Percentiles rank a stretch among this genome's conserved stretches.
These are phyloP conservation scores for Castanea sativa DNA, from an alignment of 306 rosid genomes.

Conservation along the genomic window DNA sequence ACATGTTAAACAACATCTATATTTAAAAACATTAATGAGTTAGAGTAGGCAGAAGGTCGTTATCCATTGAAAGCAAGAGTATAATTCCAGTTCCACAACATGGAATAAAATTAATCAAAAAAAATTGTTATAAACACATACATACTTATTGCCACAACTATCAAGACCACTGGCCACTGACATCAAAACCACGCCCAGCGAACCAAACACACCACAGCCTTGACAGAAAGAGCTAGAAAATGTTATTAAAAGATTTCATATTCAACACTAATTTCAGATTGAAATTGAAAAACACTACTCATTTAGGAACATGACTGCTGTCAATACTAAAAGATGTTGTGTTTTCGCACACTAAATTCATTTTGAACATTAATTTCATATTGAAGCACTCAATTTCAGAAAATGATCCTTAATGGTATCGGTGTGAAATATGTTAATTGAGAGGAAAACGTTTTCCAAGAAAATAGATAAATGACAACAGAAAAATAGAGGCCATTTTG, in stretches of 20 bases:
- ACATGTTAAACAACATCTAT: too few species aligned
- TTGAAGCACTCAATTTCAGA: conserved; percentile 4
- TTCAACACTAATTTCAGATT: conserved; percentile 15
- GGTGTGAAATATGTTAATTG: neutral
- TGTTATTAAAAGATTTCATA: neutral
- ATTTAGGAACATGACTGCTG: conserved; percentile 1
- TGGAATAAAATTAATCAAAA: neutral
- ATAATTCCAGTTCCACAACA: neutral
- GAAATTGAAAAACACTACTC: neutral
- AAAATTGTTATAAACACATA: neutral
- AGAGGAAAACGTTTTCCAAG: too few species aligned
- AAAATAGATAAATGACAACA: too few species aligned
- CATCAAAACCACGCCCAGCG: neutral
- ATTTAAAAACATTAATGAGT: neutral
- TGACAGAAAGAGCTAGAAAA: neutral
- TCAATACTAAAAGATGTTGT: neutral
- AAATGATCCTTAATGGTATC: neutral
- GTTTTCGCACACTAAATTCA: conserved; percentile 4
- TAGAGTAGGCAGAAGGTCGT: conserved; percentile 14
- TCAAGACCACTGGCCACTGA: neutral
- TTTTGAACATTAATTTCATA: conserved; percentile 10
- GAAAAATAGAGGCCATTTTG: too few species aligned
- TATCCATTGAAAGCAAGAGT: conserved; percentile 1
- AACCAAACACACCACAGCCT: neutral
- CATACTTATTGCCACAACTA: neutral